Evolutionary conservation across 2,329 filamentous ascomycete species (phyloP).

Genomic region (Talaromyces atroroseus): DNA sequence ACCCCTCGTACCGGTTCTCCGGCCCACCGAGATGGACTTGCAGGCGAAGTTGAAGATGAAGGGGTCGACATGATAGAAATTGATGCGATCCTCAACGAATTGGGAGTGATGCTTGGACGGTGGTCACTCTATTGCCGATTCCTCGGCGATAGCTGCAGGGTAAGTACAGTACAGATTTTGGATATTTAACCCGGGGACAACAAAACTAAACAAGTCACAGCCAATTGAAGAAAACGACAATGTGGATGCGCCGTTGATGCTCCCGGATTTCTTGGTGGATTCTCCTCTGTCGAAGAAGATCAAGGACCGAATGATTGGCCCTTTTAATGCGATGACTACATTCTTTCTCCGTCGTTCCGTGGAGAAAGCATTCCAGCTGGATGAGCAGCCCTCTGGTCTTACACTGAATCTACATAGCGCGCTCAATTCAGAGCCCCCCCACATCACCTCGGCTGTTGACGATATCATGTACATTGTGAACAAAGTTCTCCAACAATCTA

Average conservation of each 20-base stretch:
- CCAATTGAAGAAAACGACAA: conserved; percentile 50
- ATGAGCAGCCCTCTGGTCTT: conserved; percentile 77
- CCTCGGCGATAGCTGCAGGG: conserved; percentile 76
- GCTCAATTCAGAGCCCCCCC: conserved; percentile 73
- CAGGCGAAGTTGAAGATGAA: conserved; percentile 74
- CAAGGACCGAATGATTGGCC: conserved; percentile 63
- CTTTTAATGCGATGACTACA: conserved; percentile 87
- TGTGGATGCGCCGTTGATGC: conserved; percentile 46
- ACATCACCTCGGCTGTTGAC: conserved; percentile 91
- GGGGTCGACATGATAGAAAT: conserved; percentile 95
- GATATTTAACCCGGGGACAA: too few relatives aligned
- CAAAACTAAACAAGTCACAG: conserved; percentile 30
- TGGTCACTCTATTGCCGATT: conserved; percentile 94
- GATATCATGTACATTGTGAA: conserved; percentile 99
- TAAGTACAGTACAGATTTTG: not conserved
- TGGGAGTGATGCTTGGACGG: conserved; percentile 82
- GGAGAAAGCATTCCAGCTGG: conserved; percentile 94
- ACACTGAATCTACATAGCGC: conserved; percentile 68
- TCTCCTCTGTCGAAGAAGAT: conserved; percentile 80
- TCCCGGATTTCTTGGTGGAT: conserved; percentile 69
- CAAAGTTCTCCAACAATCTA: conserved; percentile 76
- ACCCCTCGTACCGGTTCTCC: conserved; percentile 72
- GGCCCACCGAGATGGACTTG: conserved; percentile 52
- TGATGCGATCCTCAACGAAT: conserved; percentile 79
- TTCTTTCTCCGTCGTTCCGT: conserved; percentile 97